Evolutionary conservation across 169 alveolate species (phyloP), one percentile per base, ranked within the genome.

Genomic region (Theileria equi): DNA sequence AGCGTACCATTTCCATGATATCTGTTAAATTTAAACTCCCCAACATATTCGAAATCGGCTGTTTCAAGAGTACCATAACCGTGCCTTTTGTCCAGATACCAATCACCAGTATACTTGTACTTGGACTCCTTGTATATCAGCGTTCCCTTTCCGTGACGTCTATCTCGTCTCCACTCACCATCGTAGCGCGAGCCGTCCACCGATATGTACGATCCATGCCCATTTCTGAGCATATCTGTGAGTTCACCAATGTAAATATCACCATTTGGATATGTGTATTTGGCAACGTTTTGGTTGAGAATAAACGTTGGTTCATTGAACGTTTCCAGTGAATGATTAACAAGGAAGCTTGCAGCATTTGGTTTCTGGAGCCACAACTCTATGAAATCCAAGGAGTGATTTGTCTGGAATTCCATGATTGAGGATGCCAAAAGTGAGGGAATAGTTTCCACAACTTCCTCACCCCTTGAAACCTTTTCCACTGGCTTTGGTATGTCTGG

Each of bases 161-260:
- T 74, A 23, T 65, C 84, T 4, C 55, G 45, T 0, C 21, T 26
- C 84, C 84, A 74, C 17, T n/a, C 52, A 5, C 84, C 84, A 17
- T 74, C 84, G 41, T 74, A 74, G 60, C 63, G 40, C 13, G 84
- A 59, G 11, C 84, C 84, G 47, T 74, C 80, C 2, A 21, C 36
- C 38, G 80, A 23, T 0, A 74, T 55, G 43, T 74, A 74, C 7
- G 79, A 59, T 6, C 84, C 84, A 40, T 48, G 44, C 1, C 84
- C 84, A n/a, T 66, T 53, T 17, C 84, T 58, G 25, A 25, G 35
- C 80, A 74, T 50, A 40, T 65, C 57, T 1, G n/a, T n/a, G 34
- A 65, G 5, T 7, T 63, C 80, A 1, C 84, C 84, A 3, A 64
- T 54, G 48, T 74, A 74, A 28, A 64, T 57, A 28, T 74, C 84